These are phyloP conservation scores for Pyrenophora graminea DNA, from an alignment of 2,329 filamentous ascomycete species.

Conservation along the genomic window DNA sequence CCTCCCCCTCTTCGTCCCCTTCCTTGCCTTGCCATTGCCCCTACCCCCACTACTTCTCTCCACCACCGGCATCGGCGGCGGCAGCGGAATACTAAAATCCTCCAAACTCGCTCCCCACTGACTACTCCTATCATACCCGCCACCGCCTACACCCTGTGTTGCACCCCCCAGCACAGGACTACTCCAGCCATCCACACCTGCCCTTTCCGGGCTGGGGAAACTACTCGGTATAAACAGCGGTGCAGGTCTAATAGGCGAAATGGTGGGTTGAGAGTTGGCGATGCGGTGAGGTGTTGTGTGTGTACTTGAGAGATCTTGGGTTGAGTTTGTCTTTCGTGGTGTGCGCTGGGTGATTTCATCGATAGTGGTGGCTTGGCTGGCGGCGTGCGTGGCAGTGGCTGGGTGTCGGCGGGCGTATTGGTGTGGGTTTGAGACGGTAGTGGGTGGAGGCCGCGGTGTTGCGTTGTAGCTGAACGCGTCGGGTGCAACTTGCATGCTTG, in stretches of 20 bases:
- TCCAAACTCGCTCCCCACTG: conserved; percentile 30
- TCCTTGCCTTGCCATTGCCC: too few species aligned
- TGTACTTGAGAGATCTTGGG: conserved; percentile 17
- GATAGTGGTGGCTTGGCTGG: conserved; percentile 43
- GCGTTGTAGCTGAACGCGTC: conserved; percentile 36
- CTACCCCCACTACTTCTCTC: neutral
- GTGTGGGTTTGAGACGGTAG: neutral
- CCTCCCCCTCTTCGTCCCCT: too few species aligned
- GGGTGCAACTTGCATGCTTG: conserved; percentile 34
- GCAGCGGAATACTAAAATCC: conserved; percentile 41
- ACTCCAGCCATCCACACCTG: conserved; percentile 28
- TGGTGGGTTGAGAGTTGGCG: conserved; percentile 22
- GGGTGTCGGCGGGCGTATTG: conserved; percentile 3
- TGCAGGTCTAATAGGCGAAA: conserved; percentile 34
- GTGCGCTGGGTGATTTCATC: conserved; percentile 34
- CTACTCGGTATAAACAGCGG: conserved; percentile 41
- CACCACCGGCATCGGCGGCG: conserved; percentile 23
- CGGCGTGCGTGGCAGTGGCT: conserved; percentile 5
- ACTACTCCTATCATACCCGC: conserved; percentile 11
- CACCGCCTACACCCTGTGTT: conserved; percentile 12
- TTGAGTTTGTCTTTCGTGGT: conserved; percentile 19
- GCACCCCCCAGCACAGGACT: conserved; percentile 27
- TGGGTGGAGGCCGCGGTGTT: conserved; percentile 19
- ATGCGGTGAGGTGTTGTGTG: conserved; percentile 30
- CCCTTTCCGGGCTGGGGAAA: conserved; percentile 36